Percentiles rank a stretch among this genome's conserved stretches.
Conservation (phyloP, 257 asterid species). For the Datura wrightii region DNA sequence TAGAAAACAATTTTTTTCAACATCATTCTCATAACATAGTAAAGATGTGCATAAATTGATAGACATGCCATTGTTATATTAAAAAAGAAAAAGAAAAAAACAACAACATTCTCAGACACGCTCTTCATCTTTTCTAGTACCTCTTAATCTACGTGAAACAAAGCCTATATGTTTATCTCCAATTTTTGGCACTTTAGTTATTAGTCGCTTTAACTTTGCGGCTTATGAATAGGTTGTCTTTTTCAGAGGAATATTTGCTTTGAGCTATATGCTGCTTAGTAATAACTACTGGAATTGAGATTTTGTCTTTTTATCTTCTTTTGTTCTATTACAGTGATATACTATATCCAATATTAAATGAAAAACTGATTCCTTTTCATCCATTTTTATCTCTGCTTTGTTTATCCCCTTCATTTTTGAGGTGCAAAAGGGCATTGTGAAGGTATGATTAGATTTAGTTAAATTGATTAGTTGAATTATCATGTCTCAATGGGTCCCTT, state of each 20-base stretch:
- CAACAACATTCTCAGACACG: not conserved
- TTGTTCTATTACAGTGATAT: not conserved
- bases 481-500: not conserved
- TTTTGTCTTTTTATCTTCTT: not conserved
- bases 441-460: not conserved
- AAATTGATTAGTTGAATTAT: not conserved
- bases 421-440: not conserved
- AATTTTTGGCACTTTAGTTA: slow-evolving; percentile 2
- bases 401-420: not conserved
- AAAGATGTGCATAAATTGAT: not conserved
- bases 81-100: not conserved
- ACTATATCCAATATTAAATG: not conserved
- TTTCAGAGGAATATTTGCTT: slow-evolving; percentile 17
- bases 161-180: not conserved
- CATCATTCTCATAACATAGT: not conserved
- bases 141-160: not conserved
- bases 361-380: not conserved
- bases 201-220: slow-evolving; percentile 28
- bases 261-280: slow-evolving; percentile 3
- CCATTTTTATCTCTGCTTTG: not conserved
- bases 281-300: not conserved
- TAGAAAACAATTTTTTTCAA: no score
- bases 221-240: not conserved
- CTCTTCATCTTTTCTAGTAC: not conserved
- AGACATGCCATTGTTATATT: not conserved